Evolutionary conservation across 257 asterid species (phyloP).

Genomic region (Solanum lignicaule): DNA sequence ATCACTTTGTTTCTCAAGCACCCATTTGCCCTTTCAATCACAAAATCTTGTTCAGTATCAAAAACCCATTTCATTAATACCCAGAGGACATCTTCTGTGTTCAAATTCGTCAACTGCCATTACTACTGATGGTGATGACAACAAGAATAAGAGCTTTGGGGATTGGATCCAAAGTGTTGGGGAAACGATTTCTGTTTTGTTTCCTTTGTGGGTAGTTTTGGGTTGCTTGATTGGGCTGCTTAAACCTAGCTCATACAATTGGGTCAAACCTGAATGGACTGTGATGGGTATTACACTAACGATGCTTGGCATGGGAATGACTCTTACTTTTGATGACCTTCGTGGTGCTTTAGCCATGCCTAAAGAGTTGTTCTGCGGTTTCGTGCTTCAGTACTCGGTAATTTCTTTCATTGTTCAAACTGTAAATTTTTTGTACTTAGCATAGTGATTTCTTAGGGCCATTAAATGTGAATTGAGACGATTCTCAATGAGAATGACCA

Average conservation of each 20-base stretch:
- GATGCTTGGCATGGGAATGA: slow-evolving; percentile 98
- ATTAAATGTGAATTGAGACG: background rate
- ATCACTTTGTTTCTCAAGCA: background rate
- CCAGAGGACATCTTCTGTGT: slow-evolving; percentile 19
- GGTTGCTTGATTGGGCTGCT: slow-evolving; percentile 72
- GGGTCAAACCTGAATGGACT: slow-evolving; percentile 82
- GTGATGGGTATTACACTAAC: slow-evolving; percentile 76
- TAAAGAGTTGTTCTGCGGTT: slow-evolving; percentile 58
- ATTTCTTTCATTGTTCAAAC: background rate
- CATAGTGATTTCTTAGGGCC: background rate
- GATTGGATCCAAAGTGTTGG: slow-evolving; percentile 49
- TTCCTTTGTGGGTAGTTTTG: slow-evolving; percentile 80
- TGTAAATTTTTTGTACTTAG: background rate
- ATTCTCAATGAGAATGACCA: background rate
- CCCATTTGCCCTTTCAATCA: background rate
- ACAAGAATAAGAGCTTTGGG: background rate
- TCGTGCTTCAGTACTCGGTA: slow-evolving; percentile 75
- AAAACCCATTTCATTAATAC: slow-evolving; percentile 7
- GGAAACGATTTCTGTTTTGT: slow-evolving; percentile 61
- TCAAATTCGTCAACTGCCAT: slow-evolving; percentile 39
- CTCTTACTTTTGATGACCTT: slow-evolving; percentile 78
- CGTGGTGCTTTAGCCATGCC: slow-evolving; percentile 87
- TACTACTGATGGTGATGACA: slow-evolving; percentile 13
- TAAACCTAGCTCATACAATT: slow-evolving; percentile 50
- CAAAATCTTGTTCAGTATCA: background rate